Conservation (phyloP, 257 asterid genomes). For the Capsicum rhomboideum region DNA sequence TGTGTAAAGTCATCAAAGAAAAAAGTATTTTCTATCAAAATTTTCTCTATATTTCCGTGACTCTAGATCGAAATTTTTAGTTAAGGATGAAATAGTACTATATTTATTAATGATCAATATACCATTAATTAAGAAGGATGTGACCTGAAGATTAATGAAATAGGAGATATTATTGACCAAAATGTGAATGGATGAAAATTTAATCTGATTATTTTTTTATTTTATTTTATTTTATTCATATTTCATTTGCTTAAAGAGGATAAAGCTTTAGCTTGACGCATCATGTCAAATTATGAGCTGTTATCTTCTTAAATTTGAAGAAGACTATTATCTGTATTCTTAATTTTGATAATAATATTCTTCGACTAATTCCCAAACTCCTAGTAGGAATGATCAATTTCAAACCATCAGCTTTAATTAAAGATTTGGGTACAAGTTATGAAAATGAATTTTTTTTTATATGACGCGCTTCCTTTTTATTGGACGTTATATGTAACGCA, state of each 20-base stretch:
- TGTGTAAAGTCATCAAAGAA: neutral
- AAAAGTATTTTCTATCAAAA: neutral
- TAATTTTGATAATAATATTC: neutral
- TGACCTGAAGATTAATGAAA: neutral
- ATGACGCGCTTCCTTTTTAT: too few relatives aligned
- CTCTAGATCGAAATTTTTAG: neutral
- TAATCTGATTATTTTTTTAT: neutral
- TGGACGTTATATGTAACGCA: too few relatives aligned
- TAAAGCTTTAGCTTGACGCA: neutral
- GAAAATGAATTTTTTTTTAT: too few relatives aligned
- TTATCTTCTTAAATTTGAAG: neutral
- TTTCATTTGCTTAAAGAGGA: neutral
- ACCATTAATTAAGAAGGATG: neutral
- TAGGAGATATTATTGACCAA: neutral
- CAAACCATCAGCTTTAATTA: too few relatives aligned
- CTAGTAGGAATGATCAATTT: too few relatives aligned
- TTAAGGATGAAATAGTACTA: too few relatives aligned
- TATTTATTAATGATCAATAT: too few relatives aligned
- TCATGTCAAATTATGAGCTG: neutral
- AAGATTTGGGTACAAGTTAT: too few relatives aligned
- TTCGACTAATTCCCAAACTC: neutral
- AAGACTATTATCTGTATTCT: neutral
- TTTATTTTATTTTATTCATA: neutral
- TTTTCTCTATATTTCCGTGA: neutral
- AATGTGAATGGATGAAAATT: neutral